These are phyloP conservation scores for Nemania serpens DNA, from an alignment of 2,329 filamentous ascomycete species.

Conservation along the genomic window DNA sequence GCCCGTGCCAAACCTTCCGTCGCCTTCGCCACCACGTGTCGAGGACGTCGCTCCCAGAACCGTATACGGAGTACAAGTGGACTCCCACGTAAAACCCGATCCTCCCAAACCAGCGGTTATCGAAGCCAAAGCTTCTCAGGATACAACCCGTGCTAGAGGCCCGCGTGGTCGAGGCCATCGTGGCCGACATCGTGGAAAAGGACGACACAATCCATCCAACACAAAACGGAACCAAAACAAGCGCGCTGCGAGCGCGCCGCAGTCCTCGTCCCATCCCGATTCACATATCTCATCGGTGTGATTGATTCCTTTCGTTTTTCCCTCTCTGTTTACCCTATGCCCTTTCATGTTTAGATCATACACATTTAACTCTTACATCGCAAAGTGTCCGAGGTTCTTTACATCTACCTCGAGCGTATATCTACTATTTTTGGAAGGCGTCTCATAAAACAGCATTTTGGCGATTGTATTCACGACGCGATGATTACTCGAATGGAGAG, in stretches of 20 bases:
- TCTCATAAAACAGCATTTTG: conserved; percentile 17
- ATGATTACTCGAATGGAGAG: conserved; percentile 12
- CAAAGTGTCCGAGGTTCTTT: not conserved
- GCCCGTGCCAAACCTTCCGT: conserved; percentile 29
- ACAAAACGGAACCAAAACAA: conserved; percentile 25
- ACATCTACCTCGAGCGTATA: not conserved
- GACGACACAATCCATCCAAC: conserved; percentile 33
- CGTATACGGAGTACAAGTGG: not conserved
- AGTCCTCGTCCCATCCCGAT: not conserved
- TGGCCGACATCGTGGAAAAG: conserved; percentile 35
- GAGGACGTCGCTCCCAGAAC: conserved; percentile 2
- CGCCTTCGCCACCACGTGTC: not conserved
- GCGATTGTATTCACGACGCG: conserved; percentile 10
- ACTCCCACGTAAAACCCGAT: conserved; percentile 5
- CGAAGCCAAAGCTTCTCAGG: conserved; percentile 21
- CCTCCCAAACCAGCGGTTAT: conserved; percentile 4
- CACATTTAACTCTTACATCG: conserved; percentile 6
- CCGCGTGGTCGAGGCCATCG: conserved; percentile 34
- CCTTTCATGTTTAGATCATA: conserved; percentile 2
- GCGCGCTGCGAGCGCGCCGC: not conserved
- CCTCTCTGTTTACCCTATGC: not conserved
- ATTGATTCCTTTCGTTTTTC: not conserved
- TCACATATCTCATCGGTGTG: not conserved
- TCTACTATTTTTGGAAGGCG: conserved; percentile 3
- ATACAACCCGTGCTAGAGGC: conserved; percentile 28